These are phyloP conservation scores for Aspergillus costaricaensis DNA, from an alignment of 2,329 filamentous ascomycete species.

Conservation along the genomic window DNA sequence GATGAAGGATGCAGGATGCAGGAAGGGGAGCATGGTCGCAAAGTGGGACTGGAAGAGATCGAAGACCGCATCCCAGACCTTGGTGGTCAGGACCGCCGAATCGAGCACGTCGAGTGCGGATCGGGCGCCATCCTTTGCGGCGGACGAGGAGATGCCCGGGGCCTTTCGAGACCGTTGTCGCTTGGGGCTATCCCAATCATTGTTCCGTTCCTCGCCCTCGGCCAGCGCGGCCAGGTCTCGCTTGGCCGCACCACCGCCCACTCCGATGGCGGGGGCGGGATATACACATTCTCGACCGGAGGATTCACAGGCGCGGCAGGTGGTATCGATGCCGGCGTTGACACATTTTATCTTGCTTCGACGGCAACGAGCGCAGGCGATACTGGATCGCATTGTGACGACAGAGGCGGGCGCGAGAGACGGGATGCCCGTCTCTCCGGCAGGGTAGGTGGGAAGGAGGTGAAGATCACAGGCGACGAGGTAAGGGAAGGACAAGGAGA, in stretches of 20 bases:
- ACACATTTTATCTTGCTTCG: slow-evolving; percentile 86
- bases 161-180: slow-evolving; percentile 43
- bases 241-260: slow-evolving; percentile 36
- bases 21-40: slow-evolving; percentile 58
- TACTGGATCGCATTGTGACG: slow-evolving; percentile 68
- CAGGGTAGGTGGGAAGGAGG: neutral
- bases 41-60: slow-evolving; percentile 62
- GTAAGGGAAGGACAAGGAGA: neutral
- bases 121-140: slow-evolving; percentile 35
- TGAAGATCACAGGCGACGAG: neutral
- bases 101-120: slow-evolving; percentile 50
- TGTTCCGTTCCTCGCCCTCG: slow-evolving; percentile 43
- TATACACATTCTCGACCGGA: slow-evolving; percentile 73
- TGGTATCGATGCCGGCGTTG: slow-evolving; percentile 70
- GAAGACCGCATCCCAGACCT: slow-evolving; percentile 60
- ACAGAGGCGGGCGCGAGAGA: slow-evolving; percentile 15
- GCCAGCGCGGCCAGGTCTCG: slow-evolving; percentile 39
- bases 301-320: slow-evolving; percentile 73
- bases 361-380: slow-evolving; percentile 74
- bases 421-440: slow-evolving; percentile 21
- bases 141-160: slow-evolving; percentile 29
- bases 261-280: slow-evolving; percentile 51
- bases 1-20: slow-evolving; percentile 58
- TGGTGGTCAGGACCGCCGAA: slow-evolving; percentile 52
- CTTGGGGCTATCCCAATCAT: slow-evolving; percentile 47